Conservation (phyloP, 306 rosid species). For the Ammopiptanthus mongolicus region DNA sequence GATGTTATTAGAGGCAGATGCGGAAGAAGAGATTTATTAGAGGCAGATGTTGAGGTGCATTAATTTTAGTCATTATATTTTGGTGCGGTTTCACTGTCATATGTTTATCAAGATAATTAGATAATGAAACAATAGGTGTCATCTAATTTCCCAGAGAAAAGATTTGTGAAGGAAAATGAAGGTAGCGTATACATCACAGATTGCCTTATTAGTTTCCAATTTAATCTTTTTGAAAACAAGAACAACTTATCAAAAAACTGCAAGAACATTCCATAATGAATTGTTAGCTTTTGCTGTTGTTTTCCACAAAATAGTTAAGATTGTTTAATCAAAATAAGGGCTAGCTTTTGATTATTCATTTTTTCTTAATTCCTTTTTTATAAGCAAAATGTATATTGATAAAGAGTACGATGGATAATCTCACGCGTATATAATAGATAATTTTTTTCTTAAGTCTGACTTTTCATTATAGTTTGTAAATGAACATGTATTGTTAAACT, state of each 20-base stretch:
- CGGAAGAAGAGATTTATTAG: background rate
- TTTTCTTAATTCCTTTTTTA: too few species aligned
- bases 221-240: background rate
- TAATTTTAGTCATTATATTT: background rate
- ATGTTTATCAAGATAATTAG: background rate
- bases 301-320: background rate
- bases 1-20: too few species aligned
- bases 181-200: background rate
- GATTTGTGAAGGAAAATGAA: background rate
- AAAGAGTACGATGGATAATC: too few species aligned
- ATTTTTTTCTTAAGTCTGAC: background rate
- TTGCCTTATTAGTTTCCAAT: background rate
- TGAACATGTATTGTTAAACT: background rate
- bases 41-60: background rate
- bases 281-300: background rate
- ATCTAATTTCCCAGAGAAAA: background rate
- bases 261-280: background rate
- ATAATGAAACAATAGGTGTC: background rate
- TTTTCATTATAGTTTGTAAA: background rate
- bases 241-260: too few species aligned
- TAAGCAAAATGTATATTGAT: too few species aligned
- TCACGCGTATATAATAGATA: too few species aligned
- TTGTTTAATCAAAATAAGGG: background rate
- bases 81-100: background rate
- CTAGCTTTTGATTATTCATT: background rate